Percentiles rank a stretch among this genome's conserved stretches.
Conservation (phyloP, 805 yeast species). For the Pichia occidentalis region DNA sequence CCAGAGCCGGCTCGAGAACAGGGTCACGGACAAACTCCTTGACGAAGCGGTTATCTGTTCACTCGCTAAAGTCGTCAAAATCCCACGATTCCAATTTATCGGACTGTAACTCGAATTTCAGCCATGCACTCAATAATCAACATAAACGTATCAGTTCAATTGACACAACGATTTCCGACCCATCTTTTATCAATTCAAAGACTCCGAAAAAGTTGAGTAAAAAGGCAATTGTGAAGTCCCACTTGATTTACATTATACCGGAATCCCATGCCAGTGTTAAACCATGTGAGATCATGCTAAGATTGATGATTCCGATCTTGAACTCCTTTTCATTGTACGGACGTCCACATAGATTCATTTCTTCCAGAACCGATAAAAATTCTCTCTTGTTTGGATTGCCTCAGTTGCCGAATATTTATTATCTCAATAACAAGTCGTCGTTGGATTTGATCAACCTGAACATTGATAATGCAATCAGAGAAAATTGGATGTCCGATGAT, state of each 20-base stretch:
- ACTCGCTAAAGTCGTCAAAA: conserved; percentile 21
- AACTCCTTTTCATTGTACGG: conserved; percentile 71
- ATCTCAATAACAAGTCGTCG: conserved; percentile 34
- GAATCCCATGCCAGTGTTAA: conserved; percentile 65
- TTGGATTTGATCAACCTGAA: conserved; percentile 28
- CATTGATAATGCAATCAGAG: conserved; percentile 27
- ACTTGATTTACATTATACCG: conserved; percentile 44
- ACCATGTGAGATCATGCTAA: conserved; percentile 64
- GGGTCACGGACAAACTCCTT: conserved; percentile 17
- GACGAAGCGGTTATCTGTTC: conserved; percentile 24
- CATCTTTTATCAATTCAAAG: conserved; percentile 21
- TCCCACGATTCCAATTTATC: conserved; percentile 13
- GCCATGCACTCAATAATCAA: conserved; percentile 8
- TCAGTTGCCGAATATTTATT: conserved; percentile 60
- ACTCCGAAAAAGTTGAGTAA: conserved; percentile 21
- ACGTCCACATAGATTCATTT: conserved; percentile 56
- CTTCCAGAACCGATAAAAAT: conserved; percentile 46
- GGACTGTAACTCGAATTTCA: not conserved
- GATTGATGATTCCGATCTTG: conserved; percentile 62
- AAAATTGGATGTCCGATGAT: conserved; percentile 28
- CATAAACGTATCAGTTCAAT: conserved; percentile 25
- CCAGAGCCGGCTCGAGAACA: no score
- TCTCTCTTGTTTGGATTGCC: conserved; percentile 71
- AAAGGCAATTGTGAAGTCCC: conserved; percentile 22
- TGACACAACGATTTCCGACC: conserved; percentile 22